These are phyloP conservation scores for Penicillium sp. DNA, from an alignment of 2,329 filamentous ascomycete species.

Conservation along the genomic window DNA sequence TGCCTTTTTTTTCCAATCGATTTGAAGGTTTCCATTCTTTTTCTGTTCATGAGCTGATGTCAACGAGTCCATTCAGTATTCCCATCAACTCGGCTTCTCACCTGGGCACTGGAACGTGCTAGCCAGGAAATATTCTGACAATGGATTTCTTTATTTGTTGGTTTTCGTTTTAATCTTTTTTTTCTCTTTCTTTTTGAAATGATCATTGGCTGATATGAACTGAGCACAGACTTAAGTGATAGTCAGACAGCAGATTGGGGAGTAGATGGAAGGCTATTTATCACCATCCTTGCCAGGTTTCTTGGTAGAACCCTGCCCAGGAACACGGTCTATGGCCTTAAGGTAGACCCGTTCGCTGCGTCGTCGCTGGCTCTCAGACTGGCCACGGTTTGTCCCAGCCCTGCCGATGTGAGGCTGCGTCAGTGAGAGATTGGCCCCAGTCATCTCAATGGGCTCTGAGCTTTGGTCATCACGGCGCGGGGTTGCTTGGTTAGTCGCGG, in stretches of 20 bases:
- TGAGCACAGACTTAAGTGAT: not conserved
- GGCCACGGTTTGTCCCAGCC: conserved; percentile 10
- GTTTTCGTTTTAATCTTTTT: not conserved
- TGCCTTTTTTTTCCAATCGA: not conserved
- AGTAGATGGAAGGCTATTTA: not conserved
- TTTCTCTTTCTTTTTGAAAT: not conserved
- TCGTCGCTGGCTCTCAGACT: conserved; percentile 10
- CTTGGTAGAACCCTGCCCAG: not conserved
- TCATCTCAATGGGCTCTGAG: not conserved
- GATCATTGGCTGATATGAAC: not conserved
- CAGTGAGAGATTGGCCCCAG: not conserved
- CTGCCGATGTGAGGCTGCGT: not conserved
- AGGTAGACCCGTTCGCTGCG: conserved; percentile 9
- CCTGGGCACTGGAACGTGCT: not conserved
- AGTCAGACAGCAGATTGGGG: not conserved
- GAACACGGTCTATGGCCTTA: not conserved
- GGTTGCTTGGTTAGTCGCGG: too few species aligned
- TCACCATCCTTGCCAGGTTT: conserved; percentile 2
- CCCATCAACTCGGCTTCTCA: not conserved
- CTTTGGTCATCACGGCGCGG: not conserved
- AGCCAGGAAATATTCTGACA: not conserved
- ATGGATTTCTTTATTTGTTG: not conserved
- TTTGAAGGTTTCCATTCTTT: not conserved
- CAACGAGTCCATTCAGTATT: not conserved
- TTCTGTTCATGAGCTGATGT: not conserved